Base-by-base conservation (phyloP, 2,329 filamentous ascomycete species). In the Apiospora aurea region DNA sequence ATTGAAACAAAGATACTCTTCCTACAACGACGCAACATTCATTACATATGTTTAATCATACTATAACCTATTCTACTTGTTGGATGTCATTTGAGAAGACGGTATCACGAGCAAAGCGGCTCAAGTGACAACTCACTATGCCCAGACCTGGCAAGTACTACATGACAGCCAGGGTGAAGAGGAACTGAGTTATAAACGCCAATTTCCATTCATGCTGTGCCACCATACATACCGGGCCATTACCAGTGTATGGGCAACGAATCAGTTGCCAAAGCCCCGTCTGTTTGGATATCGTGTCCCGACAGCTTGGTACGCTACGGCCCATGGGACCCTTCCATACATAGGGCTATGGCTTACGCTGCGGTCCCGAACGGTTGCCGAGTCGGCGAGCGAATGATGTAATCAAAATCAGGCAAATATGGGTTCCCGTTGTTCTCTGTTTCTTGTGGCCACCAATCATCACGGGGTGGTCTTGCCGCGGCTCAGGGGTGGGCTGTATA, bases 161-260 rank as follows among this genome's bases (percentile, higher is more conserved):
- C 29, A 38, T 61, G 24, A 38, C 18, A 29, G 1, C 29, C 6
- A 38, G 10, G 53, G 21, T 4, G 21, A 61, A 38, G 6, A 4
- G 29, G 16, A 16, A 13, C 53, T 21, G 21, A 8, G 7, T 61
- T 16, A 7, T 29, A 61, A 38, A 18, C 21, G 14, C 29, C 26
- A 38, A 13, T 61, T 7, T 61, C 21, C 16, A 61, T 34, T 34
- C 34, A 61, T 29, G 53, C 53, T 61, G 53, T 61, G 53, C 53
- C 53, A 61, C 53, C 53, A 38, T 26, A 61, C 53, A 16, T 34
- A 34, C 29, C 53, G 53, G 53, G 16, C 26, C 26, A 61, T 61
- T 61, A 8, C 53, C 53, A 61, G 14, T 61, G 53, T 61, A 38
- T n/a, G 53, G 53, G 53, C 38, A 61, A 61, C 53, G 53, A 61